Evolutionary conservation across 306 rosid species (phyloP).

Genomic region (Abrus pulchellus): DNA sequence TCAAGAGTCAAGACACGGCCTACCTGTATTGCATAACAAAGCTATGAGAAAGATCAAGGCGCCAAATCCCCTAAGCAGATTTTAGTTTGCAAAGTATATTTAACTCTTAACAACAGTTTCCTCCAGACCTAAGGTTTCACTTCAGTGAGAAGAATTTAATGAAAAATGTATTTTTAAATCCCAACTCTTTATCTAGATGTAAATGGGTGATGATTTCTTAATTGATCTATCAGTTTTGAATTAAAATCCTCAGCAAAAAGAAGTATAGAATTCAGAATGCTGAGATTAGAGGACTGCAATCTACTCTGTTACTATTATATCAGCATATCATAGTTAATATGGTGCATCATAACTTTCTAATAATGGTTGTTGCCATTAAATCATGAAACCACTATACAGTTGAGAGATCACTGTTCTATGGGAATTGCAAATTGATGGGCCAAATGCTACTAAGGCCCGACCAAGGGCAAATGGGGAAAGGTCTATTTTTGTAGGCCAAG

Average conservation of each 20-base stretch:
- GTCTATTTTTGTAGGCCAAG: too few species aligned
- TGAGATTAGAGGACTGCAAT: neutral
- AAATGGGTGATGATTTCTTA: neutral
- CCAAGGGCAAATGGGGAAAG: too few species aligned
- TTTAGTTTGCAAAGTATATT: neutral
- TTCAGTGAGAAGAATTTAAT: neutral
- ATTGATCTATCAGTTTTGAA: neutral
- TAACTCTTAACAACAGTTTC: neutral
- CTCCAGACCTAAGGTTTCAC: neutral
- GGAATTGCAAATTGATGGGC: neutral
- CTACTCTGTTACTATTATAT: conserved; percentile 27
- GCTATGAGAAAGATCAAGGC: neutral
- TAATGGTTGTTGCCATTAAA: conserved; percentile 4
- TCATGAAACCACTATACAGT: neutral
- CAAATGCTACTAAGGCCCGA: too few species aligned
- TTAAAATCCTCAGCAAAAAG: neutral
- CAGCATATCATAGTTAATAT: neutral
- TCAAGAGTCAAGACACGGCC: neutral
- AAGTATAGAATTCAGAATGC: neutral
- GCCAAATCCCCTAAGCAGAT: neutral
- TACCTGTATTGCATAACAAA: neutral
- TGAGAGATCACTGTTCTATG: neutral
- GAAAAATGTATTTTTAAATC: neutral
- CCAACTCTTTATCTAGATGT: neutral
- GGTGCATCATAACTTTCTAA: conserved; percentile 1